Evolutionary conservation across 768 basidiomycete genomes (phyloP).

Genomic region (Leccinum longicurvipes): DNA sequence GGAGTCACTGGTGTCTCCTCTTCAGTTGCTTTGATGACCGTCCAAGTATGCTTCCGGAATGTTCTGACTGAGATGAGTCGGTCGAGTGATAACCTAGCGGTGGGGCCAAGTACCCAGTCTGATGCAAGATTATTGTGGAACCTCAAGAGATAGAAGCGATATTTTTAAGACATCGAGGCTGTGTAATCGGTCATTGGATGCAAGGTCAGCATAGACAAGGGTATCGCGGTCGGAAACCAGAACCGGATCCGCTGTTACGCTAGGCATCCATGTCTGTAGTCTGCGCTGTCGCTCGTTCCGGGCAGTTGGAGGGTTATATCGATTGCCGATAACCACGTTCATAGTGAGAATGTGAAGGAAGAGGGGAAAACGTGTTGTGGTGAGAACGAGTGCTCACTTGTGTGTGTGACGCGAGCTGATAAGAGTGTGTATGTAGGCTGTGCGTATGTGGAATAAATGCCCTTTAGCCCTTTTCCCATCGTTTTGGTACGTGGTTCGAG

Average conservation of each 20-base stretch:
- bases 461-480: not conserved
- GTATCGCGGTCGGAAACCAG: not conserved
- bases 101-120: too few relatives aligned
- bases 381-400: not conserved
- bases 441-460: not conserved
- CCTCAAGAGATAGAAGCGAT: not conserved
- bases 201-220: not conserved
- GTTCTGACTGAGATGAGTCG: not conserved
- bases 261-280: not conserved
- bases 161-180: not conserved
- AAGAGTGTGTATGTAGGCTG: not conserved
- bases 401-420: not conserved
- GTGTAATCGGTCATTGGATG: not conserved
- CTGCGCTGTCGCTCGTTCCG: not conserved
- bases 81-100: too few relatives aligned
- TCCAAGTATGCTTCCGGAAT: not conserved
- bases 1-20: not conserved
- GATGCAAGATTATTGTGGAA: too few relatives aligned
- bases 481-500: not conserved
- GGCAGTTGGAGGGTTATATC: not conserved
- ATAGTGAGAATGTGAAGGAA: not conserved
- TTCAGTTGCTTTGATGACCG: not conserved
- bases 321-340: not conserved
- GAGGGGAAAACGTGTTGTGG: not conserved
- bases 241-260: not conserved